Percentiles rank a stretch among this genome's conserved stretches.
Conservation (phyloP, 208 protist genomes). For the Leishmania braziliensis region DNA sequence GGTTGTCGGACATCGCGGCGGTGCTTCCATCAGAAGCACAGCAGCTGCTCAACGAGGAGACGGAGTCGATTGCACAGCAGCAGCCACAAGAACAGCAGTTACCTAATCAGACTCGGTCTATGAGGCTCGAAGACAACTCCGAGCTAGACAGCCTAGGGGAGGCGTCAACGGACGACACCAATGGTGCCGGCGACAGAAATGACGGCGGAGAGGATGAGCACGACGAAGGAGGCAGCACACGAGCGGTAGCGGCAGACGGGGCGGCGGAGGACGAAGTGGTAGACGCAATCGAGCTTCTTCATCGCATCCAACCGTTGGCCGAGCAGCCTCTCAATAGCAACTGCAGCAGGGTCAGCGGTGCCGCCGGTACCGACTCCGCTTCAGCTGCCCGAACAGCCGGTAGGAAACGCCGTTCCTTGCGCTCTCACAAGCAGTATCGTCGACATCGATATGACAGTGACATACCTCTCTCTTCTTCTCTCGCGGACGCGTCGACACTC, state of each 20-base stretch:
- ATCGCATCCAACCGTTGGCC: neutral
- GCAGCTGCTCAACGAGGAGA: slow-evolving; percentile 22
- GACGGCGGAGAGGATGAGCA: neutral
- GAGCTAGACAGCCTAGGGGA: neutral
- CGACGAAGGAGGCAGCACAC: neutral
- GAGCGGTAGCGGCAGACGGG: neutral
- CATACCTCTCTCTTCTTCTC: neutral
- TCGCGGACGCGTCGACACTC: neutral
- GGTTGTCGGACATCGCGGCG: slow-evolving; percentile 11
- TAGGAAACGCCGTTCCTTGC: neutral
- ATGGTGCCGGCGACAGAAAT: neutral
- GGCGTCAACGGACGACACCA: neutral
- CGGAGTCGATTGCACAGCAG: slow-evolving; percentile 13
- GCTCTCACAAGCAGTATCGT: neutral
- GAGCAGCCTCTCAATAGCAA: neutral
- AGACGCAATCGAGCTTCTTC: slow-evolving; percentile 16
- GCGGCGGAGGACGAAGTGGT: neutral
- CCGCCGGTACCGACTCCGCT: neutral
- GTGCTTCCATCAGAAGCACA: slow-evolving; percentile 19
- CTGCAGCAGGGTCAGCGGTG: neutral
- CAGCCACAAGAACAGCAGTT: neutral
- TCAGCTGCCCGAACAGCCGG: neutral
- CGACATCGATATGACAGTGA: neutral
- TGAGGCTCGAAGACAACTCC: neutral
- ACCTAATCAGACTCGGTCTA: neutral